These are phyloP conservation scores for Physcomitrium patens DNA, from an alignment of 225 moss, liverwort and hornwort genomes.

Conservation along the genomic window DNA sequence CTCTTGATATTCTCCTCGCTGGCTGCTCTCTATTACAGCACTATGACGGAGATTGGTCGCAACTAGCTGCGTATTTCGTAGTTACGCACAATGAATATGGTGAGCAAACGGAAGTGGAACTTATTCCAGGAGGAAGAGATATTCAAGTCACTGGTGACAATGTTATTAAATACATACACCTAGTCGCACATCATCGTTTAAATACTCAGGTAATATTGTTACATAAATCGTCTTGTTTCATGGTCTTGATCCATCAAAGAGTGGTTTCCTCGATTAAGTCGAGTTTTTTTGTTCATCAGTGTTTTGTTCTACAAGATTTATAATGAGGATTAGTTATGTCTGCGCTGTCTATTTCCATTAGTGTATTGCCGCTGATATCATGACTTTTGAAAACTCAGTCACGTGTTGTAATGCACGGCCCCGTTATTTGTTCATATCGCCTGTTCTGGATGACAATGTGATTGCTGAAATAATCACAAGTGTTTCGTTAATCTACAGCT, in stretches of 20 bases:
- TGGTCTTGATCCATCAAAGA: neutral
- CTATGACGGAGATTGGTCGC: constrained; percentile 75
- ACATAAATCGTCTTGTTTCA: neutral
- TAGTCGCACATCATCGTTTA: constrained; percentile 95
- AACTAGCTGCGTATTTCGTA: constrained; percentile 86
- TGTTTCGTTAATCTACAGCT: neutral
- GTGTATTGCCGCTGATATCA: constrained; percentile 1
- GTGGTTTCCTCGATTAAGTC: constrained; percentile 9
- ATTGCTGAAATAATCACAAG: neutral
- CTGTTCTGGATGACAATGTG: neutral
- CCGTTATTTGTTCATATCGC: constrained; percentile 6
- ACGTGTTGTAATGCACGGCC: constrained; percentile 14
- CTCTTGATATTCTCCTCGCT: constrained; percentile 27
- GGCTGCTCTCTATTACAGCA: constrained; percentile 56
- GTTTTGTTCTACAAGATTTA: neutral
- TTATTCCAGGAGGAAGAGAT: constrained; percentile 84
- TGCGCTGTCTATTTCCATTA: constrained; percentile 8
- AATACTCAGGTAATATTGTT: constrained; percentile 75
- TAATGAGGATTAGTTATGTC: constrained; percentile 10
- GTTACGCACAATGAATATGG: constrained; percentile 98
- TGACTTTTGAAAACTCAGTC: constrained; percentile 1
- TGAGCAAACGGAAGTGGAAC: constrained; percentile 92
- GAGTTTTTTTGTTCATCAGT: constrained; percentile 16
- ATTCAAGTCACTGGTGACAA: constrained; percentile 81
- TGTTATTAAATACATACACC: constrained; percentile 90